Percentiles rank a stretch among this genome's conserved stretches.
Conservation (phyloP, 352 stramenopile genomes). For the Phytophthora sp. region DNA sequence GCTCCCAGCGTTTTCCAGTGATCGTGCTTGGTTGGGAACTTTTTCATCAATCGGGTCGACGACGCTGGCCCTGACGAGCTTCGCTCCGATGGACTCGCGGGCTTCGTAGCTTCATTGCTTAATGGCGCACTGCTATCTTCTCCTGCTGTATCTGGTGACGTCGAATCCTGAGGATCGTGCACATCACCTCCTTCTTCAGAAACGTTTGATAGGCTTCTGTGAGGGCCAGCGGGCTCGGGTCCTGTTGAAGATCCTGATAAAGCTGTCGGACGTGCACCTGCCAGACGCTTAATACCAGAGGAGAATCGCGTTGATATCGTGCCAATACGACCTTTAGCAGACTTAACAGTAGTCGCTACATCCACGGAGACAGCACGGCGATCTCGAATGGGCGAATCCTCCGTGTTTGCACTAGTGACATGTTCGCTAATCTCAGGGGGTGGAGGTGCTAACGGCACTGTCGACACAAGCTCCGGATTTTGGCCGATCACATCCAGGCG, state of each 20-base stretch:
- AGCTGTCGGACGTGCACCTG: slow-evolving; percentile 26
- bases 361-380: slow-evolving; percentile 48
- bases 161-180: slow-evolving; percentile 22
- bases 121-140: slow-evolving; percentile 13
- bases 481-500: slow-evolving; percentile 25
- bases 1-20: slow-evolving; percentile 72
- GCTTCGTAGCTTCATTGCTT: slow-evolving; percentile 22
- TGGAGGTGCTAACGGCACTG: slow-evolving; percentile 23
- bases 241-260: slow-evolving; percentile 25
- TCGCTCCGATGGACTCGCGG: slow-evolving; percentile 24
- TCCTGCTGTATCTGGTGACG: slow-evolving; percentile 21
- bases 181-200: slow-evolving; percentile 27
- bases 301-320: slow-evolving; percentile 82
- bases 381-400: slow-evolving; percentile 26
- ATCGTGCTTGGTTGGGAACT: slow-evolving; percentile 52
- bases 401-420: neutral
- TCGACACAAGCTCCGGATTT: slow-evolving; percentile 27
- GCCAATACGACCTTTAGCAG: slow-evolving; percentile 64
- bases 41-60: slow-evolving; percentile 38
- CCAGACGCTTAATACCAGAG: slow-evolving; percentile 66
- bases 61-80: slow-evolving; percentile 15
- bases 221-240: slow-evolving; percentile 11
- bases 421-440: slow-evolving; percentile 20
- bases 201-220: slow-evolving; percentile 36
- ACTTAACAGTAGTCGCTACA: slow-evolving; percentile 64